phyloP scores from a whole-genome alignment of 306 rosid species.

The Vigna hirtella region DNA sequence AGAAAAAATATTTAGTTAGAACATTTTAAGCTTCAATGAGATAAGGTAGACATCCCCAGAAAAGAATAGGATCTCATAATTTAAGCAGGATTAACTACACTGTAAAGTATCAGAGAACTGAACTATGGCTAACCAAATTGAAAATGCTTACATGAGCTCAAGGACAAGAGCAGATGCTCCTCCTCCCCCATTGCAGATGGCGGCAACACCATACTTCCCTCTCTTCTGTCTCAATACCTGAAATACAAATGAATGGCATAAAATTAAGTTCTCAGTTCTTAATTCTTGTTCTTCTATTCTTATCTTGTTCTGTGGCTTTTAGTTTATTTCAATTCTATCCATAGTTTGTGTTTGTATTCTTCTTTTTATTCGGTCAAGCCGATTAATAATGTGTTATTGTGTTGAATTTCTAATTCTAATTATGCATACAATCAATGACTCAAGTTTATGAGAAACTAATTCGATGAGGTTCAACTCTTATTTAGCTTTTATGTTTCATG shows the following conservation, averaged over 20 bases:
- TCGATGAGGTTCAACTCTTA: no score
- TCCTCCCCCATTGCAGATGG: conserved; percentile 95
- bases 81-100: conserved; percentile 16
- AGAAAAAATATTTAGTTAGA: not conserved
- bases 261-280: no score
- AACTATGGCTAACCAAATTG: conserved; percentile 33
- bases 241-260: conserved; percentile 26
- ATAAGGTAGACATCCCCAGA: conserved; percentile 1
- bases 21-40: not conserved
- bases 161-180: conserved; percentile 95
- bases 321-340: no score
- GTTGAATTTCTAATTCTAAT: no score
- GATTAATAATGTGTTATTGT: no score
- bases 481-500: no score
- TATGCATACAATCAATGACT: no score
- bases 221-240: conserved; percentile 84
- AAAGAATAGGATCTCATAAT: conserved; percentile 1
- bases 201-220: conserved; percentile 85
- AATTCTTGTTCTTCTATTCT: no score
- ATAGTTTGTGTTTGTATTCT: no score
- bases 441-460: no score
- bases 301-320: no score
- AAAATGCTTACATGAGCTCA: conserved; percentile 75
- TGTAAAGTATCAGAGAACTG: not conserved
- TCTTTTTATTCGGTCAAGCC: no score